phyloP scores from a whole-genome alignment of 306 rosid species.

The Trifolium fragiferum region DNA sequence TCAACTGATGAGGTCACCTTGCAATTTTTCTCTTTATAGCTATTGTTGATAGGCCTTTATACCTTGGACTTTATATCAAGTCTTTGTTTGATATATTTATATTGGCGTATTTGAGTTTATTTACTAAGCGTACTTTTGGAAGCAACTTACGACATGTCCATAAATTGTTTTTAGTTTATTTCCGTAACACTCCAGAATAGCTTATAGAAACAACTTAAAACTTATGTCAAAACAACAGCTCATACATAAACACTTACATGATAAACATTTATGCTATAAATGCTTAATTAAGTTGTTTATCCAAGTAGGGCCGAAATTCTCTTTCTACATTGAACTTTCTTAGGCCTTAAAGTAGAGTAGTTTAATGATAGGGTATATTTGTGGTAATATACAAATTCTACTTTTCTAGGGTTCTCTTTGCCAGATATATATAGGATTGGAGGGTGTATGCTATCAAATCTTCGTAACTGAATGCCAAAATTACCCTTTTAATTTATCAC shows the following conservation, averaged over 20 bases:
- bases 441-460: not conserved
- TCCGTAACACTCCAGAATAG: not conserved
- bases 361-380: slow-evolving; percentile 16
- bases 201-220: not conserved
- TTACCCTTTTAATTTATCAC: too few species aligned
- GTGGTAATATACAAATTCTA: slow-evolving; percentile 8
- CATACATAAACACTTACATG: not conserved
- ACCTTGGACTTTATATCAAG: slow-evolving; percentile 10
- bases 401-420: slow-evolving; percentile 4
- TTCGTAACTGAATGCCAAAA: not conserved
- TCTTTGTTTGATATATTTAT: slow-evolving; percentile 18
- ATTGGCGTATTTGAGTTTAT: not conserved
- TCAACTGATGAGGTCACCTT: not conserved
- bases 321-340: not conserved
- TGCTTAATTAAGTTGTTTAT: not conserved
- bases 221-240: not conserved
- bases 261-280: not conserved
- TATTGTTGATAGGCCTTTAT: not conserved
- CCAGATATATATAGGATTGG: slow-evolving; percentile 15
- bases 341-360: slow-evolving; percentile 1
- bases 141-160: not conserved
- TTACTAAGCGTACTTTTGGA: not conserved
- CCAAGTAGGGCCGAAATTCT: not conserved
- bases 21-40: not conserved
- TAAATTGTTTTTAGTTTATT: too few species aligned